Evolutionary conservation across 1,284 basidiomycete genomes (phyloP).

Genomic region (Schizophyllum amplum): DNA sequence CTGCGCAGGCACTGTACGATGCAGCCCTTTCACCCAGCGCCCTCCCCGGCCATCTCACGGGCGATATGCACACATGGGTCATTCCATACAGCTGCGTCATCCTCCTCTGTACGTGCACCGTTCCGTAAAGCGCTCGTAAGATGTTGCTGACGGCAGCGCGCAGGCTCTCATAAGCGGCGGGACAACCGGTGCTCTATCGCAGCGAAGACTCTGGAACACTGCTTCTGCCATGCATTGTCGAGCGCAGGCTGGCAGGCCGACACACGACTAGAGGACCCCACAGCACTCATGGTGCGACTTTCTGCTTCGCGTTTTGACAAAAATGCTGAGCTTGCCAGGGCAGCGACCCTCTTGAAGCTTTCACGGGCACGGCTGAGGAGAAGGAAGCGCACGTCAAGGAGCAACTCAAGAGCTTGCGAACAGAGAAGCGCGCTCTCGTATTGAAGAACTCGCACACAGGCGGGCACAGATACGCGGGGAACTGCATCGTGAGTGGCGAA

Average conservation of each 20-base stretch:
- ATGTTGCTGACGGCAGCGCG: conserved; percentile 8
- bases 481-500: conserved; percentile 65
- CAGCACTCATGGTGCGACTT: conserved; percentile 33
- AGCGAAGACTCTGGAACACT: conserved; percentile 69
- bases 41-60: conserved; percentile 32
- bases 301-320: not conserved
- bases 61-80: conserved; percentile 57
- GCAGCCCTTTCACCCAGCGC: conserved; percentile 47
- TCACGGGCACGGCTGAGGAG: conserved; percentile 34
- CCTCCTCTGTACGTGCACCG: conserved; percentile 61
- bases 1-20: conserved; percentile 66
- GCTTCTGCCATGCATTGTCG: conserved; percentile 38
- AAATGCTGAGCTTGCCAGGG: not conserved
- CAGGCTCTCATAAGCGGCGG: conserved; percentile 86
- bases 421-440: conserved; percentile 60
- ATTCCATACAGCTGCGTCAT: conserved; percentile 71
- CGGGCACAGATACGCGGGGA: conserved; percentile 88
- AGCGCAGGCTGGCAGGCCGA: conserved; percentile 67
- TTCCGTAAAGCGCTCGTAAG: conserved; percentile 1
- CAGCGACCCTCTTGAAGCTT: conserved; percentile 41
- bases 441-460: conserved; percentile 84
- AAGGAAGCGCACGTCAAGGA: conserved; percentile 32
- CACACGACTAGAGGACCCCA: conserved; percentile 65
- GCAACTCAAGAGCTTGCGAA: conserved; percentile 43
- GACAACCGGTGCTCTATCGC: conserved; percentile 88